These are phyloP conservation scores for Gossypium schwendimanii DNA, from an alignment of 441 rosid species.

Conservation along the genomic window DNA sequence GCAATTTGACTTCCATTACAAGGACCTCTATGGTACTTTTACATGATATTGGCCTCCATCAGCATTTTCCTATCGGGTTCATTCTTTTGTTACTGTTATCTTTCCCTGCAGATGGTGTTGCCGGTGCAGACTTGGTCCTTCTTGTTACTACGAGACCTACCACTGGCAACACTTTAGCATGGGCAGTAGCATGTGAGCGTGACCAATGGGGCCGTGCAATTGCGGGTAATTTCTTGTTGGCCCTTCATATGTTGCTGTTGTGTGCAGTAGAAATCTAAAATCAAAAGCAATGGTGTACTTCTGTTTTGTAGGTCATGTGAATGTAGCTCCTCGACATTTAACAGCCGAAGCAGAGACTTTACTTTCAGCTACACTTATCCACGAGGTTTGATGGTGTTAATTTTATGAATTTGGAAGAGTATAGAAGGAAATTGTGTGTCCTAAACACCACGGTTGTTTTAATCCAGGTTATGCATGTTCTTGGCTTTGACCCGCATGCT, in stretches of 20 bases:
- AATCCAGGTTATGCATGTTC: conserved; percentile 95
- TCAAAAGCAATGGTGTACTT: neutral
- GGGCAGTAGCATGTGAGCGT: conserved; percentile 99
- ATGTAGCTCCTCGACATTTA: conserved; percentile 99
- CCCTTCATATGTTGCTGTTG: neutral
- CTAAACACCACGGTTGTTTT: conserved; percentile 9
- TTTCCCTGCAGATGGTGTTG: conserved; percentile 65
- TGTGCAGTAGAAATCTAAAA: conserved; percentile 14
- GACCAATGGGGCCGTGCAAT: conserved; percentile 99
- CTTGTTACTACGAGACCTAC: conserved; percentile 98
- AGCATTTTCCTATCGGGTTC: neutral
- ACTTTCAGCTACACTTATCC: conserved; percentile 96
- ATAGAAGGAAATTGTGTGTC: conserved; percentile 3
- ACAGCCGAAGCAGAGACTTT: conserved; percentile 93
- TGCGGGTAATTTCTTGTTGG: conserved; percentile 52
- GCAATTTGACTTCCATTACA: too few relatives aligned
- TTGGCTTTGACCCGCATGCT: conserved; percentile 99
- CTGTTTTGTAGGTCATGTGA: conserved; percentile 74
- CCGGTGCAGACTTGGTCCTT: conserved; percentile 84
- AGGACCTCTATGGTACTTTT: too few relatives aligned
- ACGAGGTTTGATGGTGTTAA: conserved; percentile 49
- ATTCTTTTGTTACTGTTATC: neutral
- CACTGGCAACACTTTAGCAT: conserved; percentile 97
- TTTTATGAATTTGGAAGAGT: conserved; percentile 10
- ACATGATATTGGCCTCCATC: neutral